Conservation (phyloP, 805 yeast species). For the Candida sanyiensis region DNA sequence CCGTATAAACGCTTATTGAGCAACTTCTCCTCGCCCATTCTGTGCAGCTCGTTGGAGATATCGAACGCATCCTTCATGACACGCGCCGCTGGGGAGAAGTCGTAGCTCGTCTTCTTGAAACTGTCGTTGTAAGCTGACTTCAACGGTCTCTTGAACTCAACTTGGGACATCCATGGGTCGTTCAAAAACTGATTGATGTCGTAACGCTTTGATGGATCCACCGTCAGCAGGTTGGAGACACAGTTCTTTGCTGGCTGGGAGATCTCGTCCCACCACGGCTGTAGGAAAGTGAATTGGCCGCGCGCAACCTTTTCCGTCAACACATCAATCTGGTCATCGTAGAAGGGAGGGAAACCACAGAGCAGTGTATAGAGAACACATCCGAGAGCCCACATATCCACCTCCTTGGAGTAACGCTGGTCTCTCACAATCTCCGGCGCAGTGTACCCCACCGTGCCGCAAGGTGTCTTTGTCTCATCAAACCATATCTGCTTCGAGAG, state of each 20-base stretch:
- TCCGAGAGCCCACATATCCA: slow-evolving; percentile 71
- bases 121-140: slow-evolving; percentile 14
- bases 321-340: slow-evolving; percentile 59
- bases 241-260: slow-evolving; percentile 63
- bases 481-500: slow-evolving; percentile 52
- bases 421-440: slow-evolving; percentile 66
- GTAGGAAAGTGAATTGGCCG: slow-evolving; percentile 68
- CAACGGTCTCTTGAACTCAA: slow-evolving; percentile 22
- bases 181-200: slow-evolving; percentile 59
- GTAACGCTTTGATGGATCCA: slow-evolving; percentile 63
- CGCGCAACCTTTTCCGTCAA: slow-evolving; percentile 62
- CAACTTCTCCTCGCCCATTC: slow-evolving; percentile 32
- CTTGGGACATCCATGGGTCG: slow-evolving; percentile 60
- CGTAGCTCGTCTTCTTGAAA: slow-evolving; percentile 23
- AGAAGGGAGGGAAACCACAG: slow-evolving; percentile 73
- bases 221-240: slow-evolving; percentile 59
- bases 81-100: slow-evolving; percentile 67
- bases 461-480: slow-evolving; percentile 57
- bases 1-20: slow-evolving; percentile 13
- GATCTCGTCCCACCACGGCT: slow-evolving; percentile 90
- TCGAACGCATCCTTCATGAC: slow-evolving; percentile 85
- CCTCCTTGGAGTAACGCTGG: slow-evolving; percentile 57
- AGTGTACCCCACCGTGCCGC: slow-evolving; percentile 73
- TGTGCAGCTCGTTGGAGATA: slow-evolving; percentile 78
- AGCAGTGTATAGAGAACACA: slow-evolving; percentile 63